phyloP scores from a whole-genome alignment of 2,329 filamentous ascomycete genomes.

The Clonostachys byssicola region DNA sequence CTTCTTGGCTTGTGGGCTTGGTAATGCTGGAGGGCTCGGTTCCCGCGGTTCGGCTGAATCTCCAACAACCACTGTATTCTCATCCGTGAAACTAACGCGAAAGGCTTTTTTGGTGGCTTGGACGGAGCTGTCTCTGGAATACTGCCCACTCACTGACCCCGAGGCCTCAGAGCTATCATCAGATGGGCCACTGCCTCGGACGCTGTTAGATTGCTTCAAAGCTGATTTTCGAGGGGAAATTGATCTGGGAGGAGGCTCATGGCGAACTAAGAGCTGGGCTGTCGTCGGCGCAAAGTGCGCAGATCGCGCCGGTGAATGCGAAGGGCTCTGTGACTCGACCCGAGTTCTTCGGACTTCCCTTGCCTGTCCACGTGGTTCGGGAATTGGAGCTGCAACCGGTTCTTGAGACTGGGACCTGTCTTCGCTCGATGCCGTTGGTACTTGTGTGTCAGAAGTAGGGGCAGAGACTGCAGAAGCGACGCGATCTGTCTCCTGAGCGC shows the following conservation, averaged over 20 bases:
- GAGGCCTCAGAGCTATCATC: slow-evolving; percentile 42
- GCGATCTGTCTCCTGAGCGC: too few species aligned
- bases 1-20: slow-evolving; percentile 31
- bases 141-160: slow-evolving; percentile 14
- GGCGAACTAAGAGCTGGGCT: slow-evolving; percentile 52
- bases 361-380: slow-evolving; percentile 1
- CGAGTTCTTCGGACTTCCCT: slow-evolving; percentile 18
- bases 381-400: too few species aligned
- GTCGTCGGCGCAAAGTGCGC: slow-evolving; percentile 62
- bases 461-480: too few species aligned
- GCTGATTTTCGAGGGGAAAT: slow-evolving; percentile 76
- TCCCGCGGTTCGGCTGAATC: slow-evolving; percentile 33
- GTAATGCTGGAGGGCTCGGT: slow-evolving; percentile 29
- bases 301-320: slow-evolving; percentile 61
- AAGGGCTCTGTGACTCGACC: slow-evolving; percentile 56
- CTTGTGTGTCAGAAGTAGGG: too few species aligned
- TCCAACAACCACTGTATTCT: slow-evolving; percentile 48
- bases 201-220: slow-evolving; percentile 58
- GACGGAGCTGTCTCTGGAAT: slow-evolving; percentile 26
- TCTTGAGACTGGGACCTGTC: too few species aligned
- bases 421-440: too few species aligned
- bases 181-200: slow-evolving; percentile 46
- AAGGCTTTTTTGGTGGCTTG: slow-evolving; percentile 57
- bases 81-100: slow-evolving; percentile 77
- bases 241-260: slow-evolving; percentile 67